These are phyloP conservation scores for Pythium aquatile DNA, from an alignment of 352 stramenopile genomes.

Conservation along the genomic window DNA sequence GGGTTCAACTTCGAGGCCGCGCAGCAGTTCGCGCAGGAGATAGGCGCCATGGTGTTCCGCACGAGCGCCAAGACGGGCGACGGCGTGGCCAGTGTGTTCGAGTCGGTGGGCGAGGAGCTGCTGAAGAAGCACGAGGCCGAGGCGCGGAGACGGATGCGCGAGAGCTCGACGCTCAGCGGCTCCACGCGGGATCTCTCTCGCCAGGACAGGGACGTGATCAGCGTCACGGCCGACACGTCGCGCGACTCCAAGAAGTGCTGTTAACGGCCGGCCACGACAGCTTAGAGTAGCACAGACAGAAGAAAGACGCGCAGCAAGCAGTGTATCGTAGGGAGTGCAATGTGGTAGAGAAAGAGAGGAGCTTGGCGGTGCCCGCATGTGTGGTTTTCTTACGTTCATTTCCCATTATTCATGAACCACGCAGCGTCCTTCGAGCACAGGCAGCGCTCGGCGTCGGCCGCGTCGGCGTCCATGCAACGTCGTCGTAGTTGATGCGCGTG, in stretches of 20 bases:
- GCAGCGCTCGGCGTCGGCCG: neutral
- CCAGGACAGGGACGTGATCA: slow-evolving; percentile 15
- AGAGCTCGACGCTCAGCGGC: slow-evolving; percentile 33
- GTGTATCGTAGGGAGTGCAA: slow-evolving; percentile 22
- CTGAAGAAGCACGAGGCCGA: slow-evolving; percentile 80
- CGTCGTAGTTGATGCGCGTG: slow-evolving; percentile 8
- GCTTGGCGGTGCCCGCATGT: slow-evolving; percentile 3
- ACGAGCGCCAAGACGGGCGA: slow-evolving; percentile 84
- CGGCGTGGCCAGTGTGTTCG: slow-evolving; percentile 72
- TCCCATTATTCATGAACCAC: slow-evolving; percentile 8
- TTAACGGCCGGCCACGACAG: neutral
- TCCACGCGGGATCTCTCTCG: slow-evolving; percentile 11
- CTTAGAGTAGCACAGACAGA: slow-evolving; percentile 1
- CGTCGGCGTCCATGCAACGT: neutral
- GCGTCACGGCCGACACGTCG: slow-evolving; percentile 9
- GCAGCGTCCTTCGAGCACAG: neutral
- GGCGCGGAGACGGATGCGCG: slow-evolving; percentile 42
- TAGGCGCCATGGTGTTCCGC: slow-evolving; percentile 78
- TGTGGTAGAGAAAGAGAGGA: slow-evolving; percentile 6
- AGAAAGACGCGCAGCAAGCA: neutral
- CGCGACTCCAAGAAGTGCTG: slow-evolving; percentile 16
- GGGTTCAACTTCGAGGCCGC: slow-evolving; percentile 66
- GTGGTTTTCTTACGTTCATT: slow-evolving; percentile 7
- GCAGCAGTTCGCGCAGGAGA: slow-evolving; percentile 74
- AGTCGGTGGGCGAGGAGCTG: slow-evolving; percentile 65